Percentiles rank a stretch among this genome's conserved stretches.
phyloP scores from a whole-genome alignment of 768 basidiomycete species.

The Boletellus ananas region DNA sequence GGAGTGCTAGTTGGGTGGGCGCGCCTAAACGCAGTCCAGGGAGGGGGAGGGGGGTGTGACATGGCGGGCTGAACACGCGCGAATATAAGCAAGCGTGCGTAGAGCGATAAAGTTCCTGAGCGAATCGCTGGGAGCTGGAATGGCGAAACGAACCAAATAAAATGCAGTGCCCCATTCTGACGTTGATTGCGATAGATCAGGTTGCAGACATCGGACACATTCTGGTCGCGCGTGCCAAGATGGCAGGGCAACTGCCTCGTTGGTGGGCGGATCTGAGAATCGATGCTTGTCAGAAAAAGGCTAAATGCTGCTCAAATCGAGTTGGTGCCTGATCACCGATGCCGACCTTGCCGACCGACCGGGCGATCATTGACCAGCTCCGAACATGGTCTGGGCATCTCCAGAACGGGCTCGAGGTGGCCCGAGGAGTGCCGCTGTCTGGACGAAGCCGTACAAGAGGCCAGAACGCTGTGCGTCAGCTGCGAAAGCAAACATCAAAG shows the following conservation, averaged over 20 bases:
- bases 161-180: conserved; percentile 11
- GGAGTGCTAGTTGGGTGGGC: neutral
- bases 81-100: conserved; percentile 23
- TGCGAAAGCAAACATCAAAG: no score
- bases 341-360: no score
- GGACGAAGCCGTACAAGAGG: no score
- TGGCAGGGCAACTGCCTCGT: conserved; percentile 1
- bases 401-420: no score
- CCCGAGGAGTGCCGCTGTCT: no score
- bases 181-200: conserved; percentile 19
- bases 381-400: no score
- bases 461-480: no score
- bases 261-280: conserved; percentile 19
- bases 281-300: conserved; percentile 7
- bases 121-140: conserved; percentile 4
- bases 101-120: neutral
- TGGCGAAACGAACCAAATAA: neutral
- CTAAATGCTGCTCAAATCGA: conserved; percentile 1
- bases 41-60: conserved; percentile 2
- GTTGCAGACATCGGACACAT: no score
- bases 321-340: conserved; percentile 20
- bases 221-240: no score
- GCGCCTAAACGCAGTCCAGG: neutral
- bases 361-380: no score
- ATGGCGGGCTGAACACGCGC: neutral